Conservation (phyloP, 1,284 basidiomycete genomes). For the Leccinum pachyderme region DNA sequence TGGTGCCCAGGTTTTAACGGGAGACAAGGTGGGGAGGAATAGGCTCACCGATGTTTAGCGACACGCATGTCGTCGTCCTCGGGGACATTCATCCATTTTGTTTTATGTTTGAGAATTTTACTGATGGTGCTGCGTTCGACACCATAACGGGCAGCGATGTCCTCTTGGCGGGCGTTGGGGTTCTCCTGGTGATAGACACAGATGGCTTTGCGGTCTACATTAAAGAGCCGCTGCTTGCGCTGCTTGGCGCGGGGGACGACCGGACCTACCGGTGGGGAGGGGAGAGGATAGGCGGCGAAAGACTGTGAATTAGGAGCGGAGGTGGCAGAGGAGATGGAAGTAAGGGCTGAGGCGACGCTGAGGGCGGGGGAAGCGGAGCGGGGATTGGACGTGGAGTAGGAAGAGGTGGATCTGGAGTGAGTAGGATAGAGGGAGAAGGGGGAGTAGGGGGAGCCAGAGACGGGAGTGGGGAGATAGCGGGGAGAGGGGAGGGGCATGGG, state of each 20-base stretch:
- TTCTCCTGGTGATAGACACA: conserved; percentile 65
- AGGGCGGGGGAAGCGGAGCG: conserved; percentile 62
- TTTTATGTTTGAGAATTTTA: conserved; percentile 86
- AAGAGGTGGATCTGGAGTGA: conserved; percentile 46
- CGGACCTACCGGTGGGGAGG: conserved; percentile 27
- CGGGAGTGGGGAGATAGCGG: conserved; percentile 33
- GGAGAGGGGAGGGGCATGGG: conserved; percentile 29
- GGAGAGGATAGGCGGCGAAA: conserved; percentile 31
- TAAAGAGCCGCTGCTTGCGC: conserved; percentile 70
- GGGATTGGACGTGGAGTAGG: conserved; percentile 43
- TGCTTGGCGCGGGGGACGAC: conserved; percentile 47
- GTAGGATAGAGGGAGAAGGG: conserved; percentile 36
- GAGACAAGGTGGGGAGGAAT: background rate
- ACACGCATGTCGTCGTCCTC: conserved; percentile 55
- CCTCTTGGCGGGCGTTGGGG: conserved; percentile 73
- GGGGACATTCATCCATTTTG: conserved; percentile 73
- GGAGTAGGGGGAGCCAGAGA: conserved; percentile 33
- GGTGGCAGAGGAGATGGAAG: conserved; percentile 47
- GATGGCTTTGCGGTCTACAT: conserved; percentile 74
- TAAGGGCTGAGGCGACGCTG: conserved; percentile 52
- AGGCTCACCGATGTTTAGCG: conserved; percentile 62
- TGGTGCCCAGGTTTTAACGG: conserved; percentile 30
- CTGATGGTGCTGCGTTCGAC: conserved; percentile 92
- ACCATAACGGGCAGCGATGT: conserved; percentile 72
- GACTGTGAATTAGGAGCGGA: conserved; percentile 36